Conservation (phyloP, 805 yeast genomes). For the Starmerella bombi region DNA sequence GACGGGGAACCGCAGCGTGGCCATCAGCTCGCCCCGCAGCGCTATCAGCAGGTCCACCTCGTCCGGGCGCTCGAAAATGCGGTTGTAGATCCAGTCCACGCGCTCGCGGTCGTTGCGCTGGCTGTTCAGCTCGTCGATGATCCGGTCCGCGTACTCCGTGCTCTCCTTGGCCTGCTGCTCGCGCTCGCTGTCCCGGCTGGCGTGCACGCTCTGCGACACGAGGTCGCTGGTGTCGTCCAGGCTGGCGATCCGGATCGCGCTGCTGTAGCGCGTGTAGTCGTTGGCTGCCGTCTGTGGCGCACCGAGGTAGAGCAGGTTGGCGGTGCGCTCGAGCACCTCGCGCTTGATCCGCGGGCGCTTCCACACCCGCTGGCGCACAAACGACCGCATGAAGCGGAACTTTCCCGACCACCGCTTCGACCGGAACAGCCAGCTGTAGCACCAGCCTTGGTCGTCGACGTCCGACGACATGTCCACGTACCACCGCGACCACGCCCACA, state of each 20-base stretch:
- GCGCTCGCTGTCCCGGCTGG: neutral
- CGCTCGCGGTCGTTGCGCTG: constrained; percentile 22
- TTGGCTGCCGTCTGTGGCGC: neutral
- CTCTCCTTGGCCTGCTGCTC: neutral
- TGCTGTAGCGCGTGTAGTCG: neutral
- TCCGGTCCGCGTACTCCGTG: neutral
- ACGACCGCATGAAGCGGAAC: constrained; percentile 41
- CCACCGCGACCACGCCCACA: constrained; percentile 62
- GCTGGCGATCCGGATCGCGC: neutral
- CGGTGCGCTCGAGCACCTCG: neutral
- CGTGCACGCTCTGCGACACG: neutral
- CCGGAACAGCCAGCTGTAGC: constrained; percentile 42
- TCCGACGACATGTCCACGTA: constrained; percentile 55
- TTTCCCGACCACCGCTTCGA: constrained; percentile 48
- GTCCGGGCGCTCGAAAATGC: constrained; percentile 11
- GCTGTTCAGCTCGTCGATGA: neutral
- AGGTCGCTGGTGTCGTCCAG: neutral
- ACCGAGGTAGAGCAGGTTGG: neutral
- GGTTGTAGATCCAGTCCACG: constrained; percentile 10
- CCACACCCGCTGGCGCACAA: constrained; percentile 60
- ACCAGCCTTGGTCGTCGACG: constrained; percentile 80
- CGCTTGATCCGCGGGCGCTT: constrained; percentile 28
- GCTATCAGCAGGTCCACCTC: constrained; percentile 5
- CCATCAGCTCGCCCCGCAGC: constrained; percentile 8
- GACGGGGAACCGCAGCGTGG: constrained; percentile 13